Evolutionary conservation across 1,284 basidiomycete genomes (phyloP).

Genomic region (Trametes hirsuta): DNA sequence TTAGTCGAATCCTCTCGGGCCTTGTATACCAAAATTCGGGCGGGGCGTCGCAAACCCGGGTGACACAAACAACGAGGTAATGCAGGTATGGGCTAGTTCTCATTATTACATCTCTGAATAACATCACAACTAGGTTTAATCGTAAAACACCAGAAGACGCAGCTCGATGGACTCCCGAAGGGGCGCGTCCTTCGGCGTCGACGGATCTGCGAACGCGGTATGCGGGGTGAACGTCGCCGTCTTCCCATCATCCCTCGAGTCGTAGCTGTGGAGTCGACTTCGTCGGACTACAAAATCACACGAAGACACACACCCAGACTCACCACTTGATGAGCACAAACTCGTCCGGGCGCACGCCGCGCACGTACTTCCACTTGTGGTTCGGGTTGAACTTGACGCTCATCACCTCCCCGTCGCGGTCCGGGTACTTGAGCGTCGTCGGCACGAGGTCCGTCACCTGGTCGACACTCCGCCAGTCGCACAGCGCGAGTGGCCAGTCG

Average conservation of each 20-base stretch:
- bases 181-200: conserved; percentile 53
- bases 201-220: conserved; percentile 59
- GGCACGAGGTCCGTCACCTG: conserved; percentile 49
- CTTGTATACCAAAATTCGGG: too few species aligned
- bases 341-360: conserved; percentile 66
- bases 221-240: conserved; percentile 61
- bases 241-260: conserved; percentile 54
- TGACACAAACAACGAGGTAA: too few species aligned
- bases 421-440: conserved; percentile 54
- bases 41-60: too few species aligned
- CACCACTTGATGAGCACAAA: conserved; percentile 71
- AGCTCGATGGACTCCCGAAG: conserved; percentile 63
- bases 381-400: conserved; percentile 53
- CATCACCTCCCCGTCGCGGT: conserved; percentile 61
- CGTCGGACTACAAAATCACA: not conserved
- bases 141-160: conserved; percentile 63
- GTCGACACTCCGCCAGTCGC: conserved; percentile 63
- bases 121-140: conserved; percentile 28
- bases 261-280: conserved; percentile 42
- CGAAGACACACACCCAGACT: conserved; percentile 25
- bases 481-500: conserved; percentile 65
- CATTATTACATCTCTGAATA: too few species aligned
- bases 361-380: conserved; percentile 69
- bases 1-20: too few species aligned
- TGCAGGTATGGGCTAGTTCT: too few species aligned